A percentile compares a stretch with the other conserved stretches of the same genome.
Evolutionary conservation across 2,329 filamentous ascomycete genomes (phyloP).

Genomic region (Rutstroemia sp.): DNA sequence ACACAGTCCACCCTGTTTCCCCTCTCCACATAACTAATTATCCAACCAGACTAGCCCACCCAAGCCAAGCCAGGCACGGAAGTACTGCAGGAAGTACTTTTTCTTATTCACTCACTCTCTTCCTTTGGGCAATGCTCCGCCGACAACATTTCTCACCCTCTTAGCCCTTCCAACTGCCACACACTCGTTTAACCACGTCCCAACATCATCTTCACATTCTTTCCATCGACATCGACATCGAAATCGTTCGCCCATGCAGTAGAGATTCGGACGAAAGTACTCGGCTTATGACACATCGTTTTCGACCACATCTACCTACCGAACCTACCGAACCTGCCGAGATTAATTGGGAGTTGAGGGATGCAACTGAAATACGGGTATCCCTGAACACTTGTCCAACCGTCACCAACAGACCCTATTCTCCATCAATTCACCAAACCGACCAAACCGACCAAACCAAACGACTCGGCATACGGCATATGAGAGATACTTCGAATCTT

Average conservation of each 20-base stretch:
- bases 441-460: background rate
- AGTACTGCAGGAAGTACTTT: no score
- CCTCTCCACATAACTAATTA: no score
- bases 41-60: no score
- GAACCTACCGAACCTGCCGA: background rate
- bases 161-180: background rate
- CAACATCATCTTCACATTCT: background rate
- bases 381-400: conserved; percentile 1
- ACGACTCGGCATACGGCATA: background rate
- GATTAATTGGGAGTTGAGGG: conserved; percentile 36
- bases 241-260: background rate
- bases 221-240: background rate
- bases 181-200: background rate
- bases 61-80: no score
- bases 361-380: conserved; percentile 50
- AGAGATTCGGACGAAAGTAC: background rate
- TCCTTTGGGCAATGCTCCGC: background rate
- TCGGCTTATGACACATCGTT: background rate
- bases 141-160: no score
- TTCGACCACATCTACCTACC: background rate
- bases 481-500: background rate
- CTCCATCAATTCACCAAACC: background rate
- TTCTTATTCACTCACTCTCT: background rate
- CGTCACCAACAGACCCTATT: background rate
- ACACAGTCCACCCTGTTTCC: no score